These are phyloP conservation scores for Gypsophila paniculata DNA, from an alignment of 179 eudicot genomes.

Conservation along the genomic window DNA sequence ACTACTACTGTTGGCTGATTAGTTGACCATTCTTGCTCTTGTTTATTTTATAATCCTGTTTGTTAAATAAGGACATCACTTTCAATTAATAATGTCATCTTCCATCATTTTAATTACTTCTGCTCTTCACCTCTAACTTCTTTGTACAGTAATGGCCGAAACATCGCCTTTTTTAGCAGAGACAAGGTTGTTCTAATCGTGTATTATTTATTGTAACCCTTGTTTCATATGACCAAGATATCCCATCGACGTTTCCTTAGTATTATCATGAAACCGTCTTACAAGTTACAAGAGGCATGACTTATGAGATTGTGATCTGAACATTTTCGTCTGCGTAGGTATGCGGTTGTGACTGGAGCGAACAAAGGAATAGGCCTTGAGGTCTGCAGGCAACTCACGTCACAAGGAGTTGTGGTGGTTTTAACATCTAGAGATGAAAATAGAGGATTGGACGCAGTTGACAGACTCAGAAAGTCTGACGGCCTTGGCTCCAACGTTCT, in stretches of 20 bases:
- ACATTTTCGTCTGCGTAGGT: conserved; percentile 23
- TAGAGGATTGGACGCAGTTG: conserved; percentile 45
- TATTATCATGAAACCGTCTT: too few relatives aligned
- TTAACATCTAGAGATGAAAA: conserved; percentile 52
- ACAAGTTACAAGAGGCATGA: too few relatives aligned
- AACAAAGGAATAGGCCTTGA: conserved; percentile 23
- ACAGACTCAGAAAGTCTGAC: conserved; percentile 36
- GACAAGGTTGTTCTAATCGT: not conserved
- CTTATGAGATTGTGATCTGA: too few relatives aligned
- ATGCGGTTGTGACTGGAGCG: conserved; percentile 67
- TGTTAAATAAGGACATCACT: too few relatives aligned
- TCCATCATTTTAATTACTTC: too few relatives aligned
- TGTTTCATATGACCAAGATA: too few relatives aligned
- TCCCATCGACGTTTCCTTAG: too few relatives aligned
- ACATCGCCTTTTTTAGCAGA: conserved; percentile 5
- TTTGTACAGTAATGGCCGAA: conserved; percentile 9
- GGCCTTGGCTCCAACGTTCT: conserved; percentile 31
- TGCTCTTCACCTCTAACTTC: not conserved
- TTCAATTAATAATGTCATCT: too few relatives aligned
- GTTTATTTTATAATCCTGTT: too few relatives aligned
- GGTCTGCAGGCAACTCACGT: conserved; percentile 55
- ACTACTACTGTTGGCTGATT: too few relatives aligned
- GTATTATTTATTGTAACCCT: too few relatives aligned
- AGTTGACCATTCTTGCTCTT: too few relatives aligned
- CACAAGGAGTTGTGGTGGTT: conserved; percentile 43